phyloP scores from a whole-genome alignment of 352 stramenopile genomes.

The Globisporangium acanthophoron region DNA sequence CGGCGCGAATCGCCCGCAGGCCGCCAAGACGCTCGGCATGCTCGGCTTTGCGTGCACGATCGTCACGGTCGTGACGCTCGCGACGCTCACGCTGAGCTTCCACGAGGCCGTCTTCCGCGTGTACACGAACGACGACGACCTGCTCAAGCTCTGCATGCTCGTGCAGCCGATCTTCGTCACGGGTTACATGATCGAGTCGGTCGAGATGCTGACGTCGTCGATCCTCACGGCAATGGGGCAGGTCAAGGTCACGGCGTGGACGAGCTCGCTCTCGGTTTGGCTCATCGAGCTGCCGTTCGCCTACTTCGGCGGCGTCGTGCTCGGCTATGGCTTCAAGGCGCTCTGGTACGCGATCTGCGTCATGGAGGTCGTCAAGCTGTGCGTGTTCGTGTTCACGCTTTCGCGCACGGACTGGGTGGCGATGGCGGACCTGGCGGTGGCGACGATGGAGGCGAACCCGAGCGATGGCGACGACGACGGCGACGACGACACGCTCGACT shows the following conservation, averaged over 20 bases:
- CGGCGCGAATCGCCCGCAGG: conserved; percentile 38
- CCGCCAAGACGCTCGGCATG: conserved; percentile 49
- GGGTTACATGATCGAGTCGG: conserved; percentile 41
- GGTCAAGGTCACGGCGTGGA: conserved; percentile 36
- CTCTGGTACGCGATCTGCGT: conserved; percentile 44
- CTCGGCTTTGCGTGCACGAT: conserved; percentile 62
- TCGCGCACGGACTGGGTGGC: conserved; percentile 33
- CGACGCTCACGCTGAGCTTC: conserved; percentile 4
- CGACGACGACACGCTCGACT: conserved; percentile 21
- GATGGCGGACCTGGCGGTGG: conserved; percentile 31
- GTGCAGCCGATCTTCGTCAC: conserved; percentile 49
- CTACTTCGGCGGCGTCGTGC: conserved; percentile 34
- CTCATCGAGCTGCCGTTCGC: conserved; percentile 42
- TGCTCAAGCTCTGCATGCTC: conserved; percentile 38
- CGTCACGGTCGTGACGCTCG: conserved; percentile 30
- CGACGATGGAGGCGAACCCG: conserved; percentile 13
- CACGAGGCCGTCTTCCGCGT: conserved; percentile 32
- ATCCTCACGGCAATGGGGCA: conserved; percentile 51
- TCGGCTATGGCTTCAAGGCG: conserved; percentile 37
- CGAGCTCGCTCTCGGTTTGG: conserved; percentile 36
- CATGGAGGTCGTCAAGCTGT: conserved; percentile 42
- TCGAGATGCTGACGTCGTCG: conserved; percentile 40
- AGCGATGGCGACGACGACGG: conserved; percentile 19
- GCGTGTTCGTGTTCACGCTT: conserved; percentile 29
- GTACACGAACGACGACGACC: conserved; percentile 43